Conservation (phyloP, 768 basidiomycete genomes). For the Gloeostereum incarnatum region DNA sequence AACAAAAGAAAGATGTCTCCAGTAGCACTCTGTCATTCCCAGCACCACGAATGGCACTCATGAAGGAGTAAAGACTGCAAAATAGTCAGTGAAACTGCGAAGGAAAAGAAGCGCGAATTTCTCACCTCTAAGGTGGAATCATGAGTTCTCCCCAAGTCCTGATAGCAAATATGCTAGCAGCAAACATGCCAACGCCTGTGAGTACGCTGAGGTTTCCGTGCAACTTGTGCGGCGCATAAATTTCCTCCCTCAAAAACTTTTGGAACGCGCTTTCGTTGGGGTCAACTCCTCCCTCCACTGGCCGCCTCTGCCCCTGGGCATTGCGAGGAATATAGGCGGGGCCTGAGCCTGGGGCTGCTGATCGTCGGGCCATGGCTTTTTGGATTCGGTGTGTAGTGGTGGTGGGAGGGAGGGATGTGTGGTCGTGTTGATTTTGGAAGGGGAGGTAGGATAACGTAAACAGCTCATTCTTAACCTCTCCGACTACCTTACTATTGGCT, state of each 20-base stretch:
- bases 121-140: constrained; percentile 46
- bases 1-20: too few species aligned
- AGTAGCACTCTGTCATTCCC: too few species aligned
- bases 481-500: too few species aligned
- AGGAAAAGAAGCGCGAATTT: too few species aligned
- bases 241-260: constrained; percentile 50
- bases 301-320: constrained; percentile 27
- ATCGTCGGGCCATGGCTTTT: constrained; percentile 58
- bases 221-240: constrained; percentile 65
- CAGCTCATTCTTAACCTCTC: too few species aligned
- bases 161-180: constrained; percentile 59
- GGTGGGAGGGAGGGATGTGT: too few species aligned
- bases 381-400: too few species aligned
- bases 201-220: constrained; percentile 66
- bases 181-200: constrained; percentile 56
- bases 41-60: too few species aligned
- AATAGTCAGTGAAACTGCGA: too few species aligned
- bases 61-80: too few species aligned
- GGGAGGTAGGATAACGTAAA: too few species aligned
- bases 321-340: constrained; percentile 47
- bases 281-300: constrained; percentile 33
- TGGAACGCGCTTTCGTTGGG: constrained; percentile 58
- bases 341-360: constrained; percentile 43
- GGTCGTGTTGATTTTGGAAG: too few species aligned
- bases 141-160: constrained; percentile 75